These are phyloP conservation scores for Aspergillus biplanus DNA, from an alignment of 495 filamentous ascomycete genomes.

Conservation along the genomic window DNA sequence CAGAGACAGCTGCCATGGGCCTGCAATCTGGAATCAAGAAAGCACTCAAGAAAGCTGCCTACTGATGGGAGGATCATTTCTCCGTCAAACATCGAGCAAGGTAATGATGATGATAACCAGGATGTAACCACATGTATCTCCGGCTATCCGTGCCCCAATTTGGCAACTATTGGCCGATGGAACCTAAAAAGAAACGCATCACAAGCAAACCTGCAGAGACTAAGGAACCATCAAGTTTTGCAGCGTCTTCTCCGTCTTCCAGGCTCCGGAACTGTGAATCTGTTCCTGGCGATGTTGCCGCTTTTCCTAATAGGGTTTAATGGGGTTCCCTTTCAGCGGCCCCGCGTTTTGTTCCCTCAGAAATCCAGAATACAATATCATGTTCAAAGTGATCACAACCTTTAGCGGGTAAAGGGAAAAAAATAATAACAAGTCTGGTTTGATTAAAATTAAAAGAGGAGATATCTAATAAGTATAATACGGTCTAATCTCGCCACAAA, in stretches of 20 bases:
- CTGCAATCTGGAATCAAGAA: background rate
- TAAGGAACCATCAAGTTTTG: too few relatives aligned
- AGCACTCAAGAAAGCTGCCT: background rate
- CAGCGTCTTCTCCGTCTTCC: background rate
- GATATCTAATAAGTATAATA: constrained; percentile 6
- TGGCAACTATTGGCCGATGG: too few relatives aligned
- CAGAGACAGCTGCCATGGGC: background rate
- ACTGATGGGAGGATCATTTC: background rate
- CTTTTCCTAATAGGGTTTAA: background rate
- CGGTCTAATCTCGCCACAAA: constrained; percentile 8
- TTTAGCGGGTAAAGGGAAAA: background rate
- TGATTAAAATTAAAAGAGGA: constrained; percentile 9
- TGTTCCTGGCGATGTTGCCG: constrained; percentile 2
- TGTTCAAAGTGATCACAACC: background rate
- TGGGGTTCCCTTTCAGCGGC: background rate
- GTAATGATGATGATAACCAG: background rate
- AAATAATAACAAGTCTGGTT: background rate
- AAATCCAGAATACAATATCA: too few relatives aligned
- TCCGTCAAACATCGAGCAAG: too few relatives aligned
- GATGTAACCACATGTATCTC: background rate
- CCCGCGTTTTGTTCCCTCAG: background rate
- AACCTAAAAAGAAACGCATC: too few relatives aligned
- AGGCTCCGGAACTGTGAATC: background rate
- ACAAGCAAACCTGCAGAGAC: too few relatives aligned
- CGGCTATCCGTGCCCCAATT: too few relatives aligned